phyloP scores from a whole-genome alignment of 495 filamentous ascomycete genomes.

The Cladorrhinum samala region DNA sequence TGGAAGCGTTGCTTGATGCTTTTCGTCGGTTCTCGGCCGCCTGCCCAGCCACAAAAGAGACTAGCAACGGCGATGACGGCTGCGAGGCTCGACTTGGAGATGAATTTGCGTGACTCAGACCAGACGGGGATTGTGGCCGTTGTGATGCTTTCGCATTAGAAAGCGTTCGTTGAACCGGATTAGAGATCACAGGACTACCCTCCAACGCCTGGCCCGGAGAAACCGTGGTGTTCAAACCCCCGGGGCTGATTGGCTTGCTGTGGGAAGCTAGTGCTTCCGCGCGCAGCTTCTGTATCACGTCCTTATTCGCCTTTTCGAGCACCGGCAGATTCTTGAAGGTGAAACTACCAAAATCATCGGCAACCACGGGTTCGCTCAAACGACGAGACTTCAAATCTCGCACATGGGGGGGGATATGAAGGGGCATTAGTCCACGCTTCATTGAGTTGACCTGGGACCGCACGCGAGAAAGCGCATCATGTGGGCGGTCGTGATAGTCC shows the following conservation, averaged over 20 bases:
- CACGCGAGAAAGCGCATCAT: conserved; percentile 89
- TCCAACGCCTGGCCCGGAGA: conserved; percentile 63
- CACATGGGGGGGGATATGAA: conserved; percentile 95
- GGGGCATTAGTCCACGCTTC: conserved; percentile 86
- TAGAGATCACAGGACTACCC: conserved; percentile 74
- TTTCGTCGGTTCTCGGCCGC: conserved; percentile 43
- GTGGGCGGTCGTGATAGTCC: conserved; percentile 78
- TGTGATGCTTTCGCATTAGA: conserved; percentile 69
- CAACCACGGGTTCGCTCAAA: conserved; percentile 79
- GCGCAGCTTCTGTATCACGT: conserved; percentile 91
- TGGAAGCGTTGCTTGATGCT: conserved; percentile 83
- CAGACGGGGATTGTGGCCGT: conserved; percentile 80
- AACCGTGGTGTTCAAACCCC: conserved; percentile 31
- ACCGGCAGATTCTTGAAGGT: conserved; percentile 96
- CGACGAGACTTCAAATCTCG: conserved; percentile 79
- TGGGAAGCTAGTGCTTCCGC: conserved; percentile 76
- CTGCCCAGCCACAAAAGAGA: conserved; percentile 82
- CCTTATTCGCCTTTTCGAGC: conserved; percentile 96
- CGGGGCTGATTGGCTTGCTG: conserved; percentile 43
- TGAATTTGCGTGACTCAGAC: conserved; percentile 67
- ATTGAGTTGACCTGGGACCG: conserved; percentile 71
- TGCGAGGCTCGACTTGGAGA: conserved; percentile 85
- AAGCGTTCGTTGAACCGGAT: conserved; percentile 72
- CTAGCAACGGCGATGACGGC: conserved; percentile 87
- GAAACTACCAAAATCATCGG: conserved; percentile 94